phyloP scores from a whole-genome alignment of 768 basidiomycete genomes.

The Psilocybe cyanescens region DNA sequence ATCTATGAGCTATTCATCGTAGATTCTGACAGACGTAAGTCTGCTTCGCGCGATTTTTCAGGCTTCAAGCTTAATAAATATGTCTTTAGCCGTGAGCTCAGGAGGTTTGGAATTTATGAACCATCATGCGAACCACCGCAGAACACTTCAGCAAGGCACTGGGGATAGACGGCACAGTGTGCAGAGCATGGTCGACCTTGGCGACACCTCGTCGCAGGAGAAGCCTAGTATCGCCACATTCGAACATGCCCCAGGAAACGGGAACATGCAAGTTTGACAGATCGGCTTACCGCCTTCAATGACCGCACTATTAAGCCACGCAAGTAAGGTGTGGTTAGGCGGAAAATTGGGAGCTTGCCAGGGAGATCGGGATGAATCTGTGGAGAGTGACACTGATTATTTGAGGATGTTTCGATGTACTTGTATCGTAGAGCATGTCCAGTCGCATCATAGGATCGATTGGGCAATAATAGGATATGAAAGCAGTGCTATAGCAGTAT shows the following conservation, averaged over 20 bases:
- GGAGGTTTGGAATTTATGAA: constrained; percentile 25
- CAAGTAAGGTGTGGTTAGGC: too few species aligned
- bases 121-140: constrained; percentile 24
- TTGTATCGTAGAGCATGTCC: background rate
- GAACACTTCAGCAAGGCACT: constrained; percentile 15
- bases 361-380: background rate
- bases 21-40: constrained; percentile 63
- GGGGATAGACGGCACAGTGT: constrained; percentile 19
- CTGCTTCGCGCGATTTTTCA: background rate
- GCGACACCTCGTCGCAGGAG: constrained; percentile 19
- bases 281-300: background rate
- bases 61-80: background rate
- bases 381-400: background rate
- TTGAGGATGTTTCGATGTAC: background rate
- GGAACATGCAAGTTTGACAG: background rate
- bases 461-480: background rate
- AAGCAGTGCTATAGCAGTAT: background rate
- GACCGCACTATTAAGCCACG: background rate
- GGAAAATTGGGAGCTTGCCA: background rate
- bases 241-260: constrained; percentile 14
- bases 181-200: constrained; percentile 19
- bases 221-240: constrained; percentile 19
- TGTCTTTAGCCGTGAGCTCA: constrained; percentile 23
- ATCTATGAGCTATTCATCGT: constrained; percentile 61
- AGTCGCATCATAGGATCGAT: background rate